Evolutionary conservation across 805 yeast species (phyloP), one percentile per base, ranked within the genome.

Genomic region (Zygosaccharomyces bisporus): DNA sequence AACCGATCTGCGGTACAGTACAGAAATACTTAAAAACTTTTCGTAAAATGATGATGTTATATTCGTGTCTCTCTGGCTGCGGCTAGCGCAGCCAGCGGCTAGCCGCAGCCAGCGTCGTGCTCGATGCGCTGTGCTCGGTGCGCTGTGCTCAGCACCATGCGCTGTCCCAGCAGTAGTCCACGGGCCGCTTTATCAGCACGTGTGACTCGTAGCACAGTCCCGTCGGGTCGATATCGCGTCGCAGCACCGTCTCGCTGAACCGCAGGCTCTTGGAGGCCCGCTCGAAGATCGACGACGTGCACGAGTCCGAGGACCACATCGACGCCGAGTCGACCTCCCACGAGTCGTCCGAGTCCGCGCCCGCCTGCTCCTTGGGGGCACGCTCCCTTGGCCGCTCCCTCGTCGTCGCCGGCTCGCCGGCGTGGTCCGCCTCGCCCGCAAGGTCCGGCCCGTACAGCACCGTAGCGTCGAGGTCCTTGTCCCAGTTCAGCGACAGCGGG

Each of bases 401-500:
- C 35, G 8, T 30, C 38, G 9, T 41, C 23, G 27, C 37, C 20
- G 21, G 24, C 16, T 34, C 41, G 13, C 31, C 44, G 8, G 6
- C 34, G 20, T 20, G 24, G 34, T 32, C 19, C 14, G 20, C 30
- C 23, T 18, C 17, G 25, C 18, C 21, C 16, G 34, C 42, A 25
- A 63, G 49, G 45, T 60, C 54, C 10, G 99, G 99, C 1, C 99
- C 99, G 66, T 90, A 93, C 6, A 91, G 75, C 89, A 96, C 91
- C 1, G 96, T 88, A 19, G 91, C 91, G 60, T 91, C 99, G 55
- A 80, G 80, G 55, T 90, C 97, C 67, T 93, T 93, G 47, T 84
- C 79, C 99, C 99, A 91, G 66, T 93, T 90, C 43, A 91, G 83
- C 21, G 75, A 74, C 50, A 86, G 84, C 1, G 99, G 98, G 19